A percentile compares a stretch with the other conserved stretches of the same genome.
Conservation (phyloP, 1,284 basidiomycete genomes). For the Rhodotorula sp. region DNA sequence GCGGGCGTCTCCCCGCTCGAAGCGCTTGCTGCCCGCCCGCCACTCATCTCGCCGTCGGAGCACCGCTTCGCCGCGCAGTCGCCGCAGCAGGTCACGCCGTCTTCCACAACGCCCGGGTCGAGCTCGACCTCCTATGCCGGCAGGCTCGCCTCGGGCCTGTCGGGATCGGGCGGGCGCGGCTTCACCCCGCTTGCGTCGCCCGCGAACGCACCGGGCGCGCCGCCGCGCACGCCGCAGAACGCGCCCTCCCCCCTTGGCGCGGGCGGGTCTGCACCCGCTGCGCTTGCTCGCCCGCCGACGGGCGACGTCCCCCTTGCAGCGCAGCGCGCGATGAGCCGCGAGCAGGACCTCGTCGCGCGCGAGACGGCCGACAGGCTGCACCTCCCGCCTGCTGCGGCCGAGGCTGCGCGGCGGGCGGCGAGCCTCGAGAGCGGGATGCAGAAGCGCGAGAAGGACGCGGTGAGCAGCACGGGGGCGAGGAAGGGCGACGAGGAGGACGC, state of each 20-base stretch:
- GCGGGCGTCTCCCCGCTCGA: conserved; percentile 29
- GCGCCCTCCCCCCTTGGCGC: too few species aligned
- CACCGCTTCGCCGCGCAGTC: conserved; percentile 26
- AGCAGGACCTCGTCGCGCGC: conserved; percentile 24
- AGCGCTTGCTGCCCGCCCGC: conserved; percentile 14
- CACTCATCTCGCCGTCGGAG: conserved; percentile 30
- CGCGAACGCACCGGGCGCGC: not conserved
- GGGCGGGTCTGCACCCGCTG: conserved; percentile 7
- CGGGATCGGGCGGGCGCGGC: not conserved
- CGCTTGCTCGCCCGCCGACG: conserved; percentile 1
- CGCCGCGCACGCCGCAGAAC: not conserved
- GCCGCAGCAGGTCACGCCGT: conserved; percentile 8
- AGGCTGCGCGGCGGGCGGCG: not conserved
- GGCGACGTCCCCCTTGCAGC: conserved; percentile 6
- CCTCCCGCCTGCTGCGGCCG: conserved; percentile 11
- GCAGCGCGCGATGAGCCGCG: conserved; percentile 15
- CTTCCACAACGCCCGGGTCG: not conserved
- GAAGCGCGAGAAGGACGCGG: not conserved
- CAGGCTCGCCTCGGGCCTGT: not conserved
- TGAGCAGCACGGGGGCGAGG: conserved; percentile 6
- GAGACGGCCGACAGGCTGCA: conserved; percentile 29
- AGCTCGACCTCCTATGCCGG: not conserved
- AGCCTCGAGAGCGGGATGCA: conserved; percentile 5
- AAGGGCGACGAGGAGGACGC: not conserved
- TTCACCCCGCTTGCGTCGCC: not conserved